Evolutionary conservation across 164 flowering plant genomes (phyloP).

Genomic region (Nelumbo lutea): DNA sequence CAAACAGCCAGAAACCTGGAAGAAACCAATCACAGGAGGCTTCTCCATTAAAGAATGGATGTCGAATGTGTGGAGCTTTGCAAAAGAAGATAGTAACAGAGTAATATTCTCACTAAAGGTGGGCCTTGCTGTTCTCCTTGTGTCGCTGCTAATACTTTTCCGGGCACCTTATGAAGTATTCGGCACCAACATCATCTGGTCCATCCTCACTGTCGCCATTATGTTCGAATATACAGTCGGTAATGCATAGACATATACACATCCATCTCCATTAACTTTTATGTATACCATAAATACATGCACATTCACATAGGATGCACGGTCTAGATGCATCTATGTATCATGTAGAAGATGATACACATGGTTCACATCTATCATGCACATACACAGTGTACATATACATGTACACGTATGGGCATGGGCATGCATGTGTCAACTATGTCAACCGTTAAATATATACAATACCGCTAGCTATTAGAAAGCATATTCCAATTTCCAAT

Average conservation of each 20-base stretch:
- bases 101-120: conserved; percentile 68
- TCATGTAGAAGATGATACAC: no score
- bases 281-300: no score
- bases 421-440: background rate
- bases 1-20: conserved; percentile 4
- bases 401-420: no score
- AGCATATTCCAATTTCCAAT: background rate
- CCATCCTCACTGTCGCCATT: conserved; percentile 84
- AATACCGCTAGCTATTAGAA: background rate
- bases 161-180: conserved; percentile 66
- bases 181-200: conserved; percentile 80
- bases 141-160: conserved; percentile 66
- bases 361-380: no score
- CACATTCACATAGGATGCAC: no score
- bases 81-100: conserved; percentile 62
- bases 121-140: conserved; percentile 70
- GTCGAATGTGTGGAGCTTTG: conserved; percentile 45
- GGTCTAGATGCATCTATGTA: no score
- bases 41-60: conserved; percentile 31
- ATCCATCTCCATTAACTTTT: background rate
- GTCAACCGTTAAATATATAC: background rate
- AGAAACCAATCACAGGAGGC: conserved; percentile 14
- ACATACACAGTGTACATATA: background rate
- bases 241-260: conserved; percentile 16
- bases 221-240: conserved; percentile 96